Evolutionary conservation across 202 grass and related monocot species (phyloP).

Genomic region (Hordeum pubiflorum): DNA sequence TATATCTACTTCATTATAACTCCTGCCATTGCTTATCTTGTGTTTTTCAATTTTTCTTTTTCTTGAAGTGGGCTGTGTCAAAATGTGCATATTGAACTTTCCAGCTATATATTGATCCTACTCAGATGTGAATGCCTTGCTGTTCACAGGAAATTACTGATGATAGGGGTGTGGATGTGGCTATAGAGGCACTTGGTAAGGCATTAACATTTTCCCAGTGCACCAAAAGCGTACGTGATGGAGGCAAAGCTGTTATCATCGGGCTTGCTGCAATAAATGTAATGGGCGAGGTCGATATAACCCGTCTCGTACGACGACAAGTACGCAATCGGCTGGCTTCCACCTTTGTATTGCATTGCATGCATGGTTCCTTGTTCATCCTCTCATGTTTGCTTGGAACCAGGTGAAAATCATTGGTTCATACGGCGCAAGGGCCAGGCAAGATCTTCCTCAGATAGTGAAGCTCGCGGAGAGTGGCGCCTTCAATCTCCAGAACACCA

Average conservation of each 20-base stretch:
- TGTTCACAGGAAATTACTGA: constrained; percentile 73
- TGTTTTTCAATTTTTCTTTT: neutral
- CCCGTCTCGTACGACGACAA: constrained; percentile 84
- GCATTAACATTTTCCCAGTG: constrained; percentile 84
- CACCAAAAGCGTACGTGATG: constrained; percentile 74
- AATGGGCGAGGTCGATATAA: constrained; percentile 85
- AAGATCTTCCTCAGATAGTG: constrained; percentile 97
- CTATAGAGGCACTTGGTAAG: constrained; percentile 90
- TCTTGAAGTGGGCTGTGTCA: no score
- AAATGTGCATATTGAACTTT: no score
- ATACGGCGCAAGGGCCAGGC: constrained; percentile 90
- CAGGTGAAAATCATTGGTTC: constrained; percentile 97
- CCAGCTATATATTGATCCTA: neutral
- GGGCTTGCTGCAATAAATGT: constrained; percentile 77
- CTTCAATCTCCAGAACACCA: constrained; percentile 68
- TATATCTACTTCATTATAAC: no score
- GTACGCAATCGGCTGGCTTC: no score
- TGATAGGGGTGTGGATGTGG: constrained; percentile 89
- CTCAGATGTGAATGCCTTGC: neutral
- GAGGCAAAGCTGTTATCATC: constrained; percentile 97
- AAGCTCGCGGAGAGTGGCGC: constrained; percentile 72
- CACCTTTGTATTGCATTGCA: neutral
- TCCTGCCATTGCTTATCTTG: neutral
- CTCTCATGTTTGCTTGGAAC: constrained; percentile 1
- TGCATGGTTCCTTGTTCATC: neutral